phyloP scores from a whole-genome alignment of 2,329 filamentous ascomycete genomes.

The Aspergillus sp. region DNA sequence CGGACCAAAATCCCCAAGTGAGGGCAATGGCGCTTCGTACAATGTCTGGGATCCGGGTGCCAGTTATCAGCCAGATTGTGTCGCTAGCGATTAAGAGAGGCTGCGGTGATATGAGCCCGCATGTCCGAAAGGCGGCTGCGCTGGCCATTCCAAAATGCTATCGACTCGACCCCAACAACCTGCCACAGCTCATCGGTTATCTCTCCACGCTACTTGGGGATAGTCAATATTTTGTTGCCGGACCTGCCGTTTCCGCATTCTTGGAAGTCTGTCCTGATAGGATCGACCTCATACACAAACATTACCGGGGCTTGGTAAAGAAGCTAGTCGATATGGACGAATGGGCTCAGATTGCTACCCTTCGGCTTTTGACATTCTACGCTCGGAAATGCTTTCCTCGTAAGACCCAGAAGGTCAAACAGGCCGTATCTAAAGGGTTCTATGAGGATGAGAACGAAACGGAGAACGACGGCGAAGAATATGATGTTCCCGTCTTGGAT shows the following conservation, averaged over 20 bases:
- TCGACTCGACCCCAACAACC: slow-evolving; percentile 78
- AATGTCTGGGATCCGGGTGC: slow-evolving; percentile 96
- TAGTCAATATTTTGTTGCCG: slow-evolving; percentile 94
- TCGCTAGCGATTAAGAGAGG: slow-evolving; percentile 94
- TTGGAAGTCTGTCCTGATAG: slow-evolving; percentile 84
- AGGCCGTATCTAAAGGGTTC: slow-evolving; percentile 66
- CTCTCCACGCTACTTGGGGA: slow-evolving; percentile 77
- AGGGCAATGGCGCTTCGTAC: slow-evolving; percentile 89
- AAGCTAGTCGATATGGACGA: slow-evolving; percentile 99
- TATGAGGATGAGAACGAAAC: slow-evolving; percentile 67
- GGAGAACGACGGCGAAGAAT: slow-evolving; percentile 44
- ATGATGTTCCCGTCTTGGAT: slow-evolving; percentile 65
- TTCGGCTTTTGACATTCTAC: slow-evolving; percentile 81
- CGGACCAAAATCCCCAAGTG: slow-evolving; percentile 85
- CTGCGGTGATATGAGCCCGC: slow-evolving; percentile 87
- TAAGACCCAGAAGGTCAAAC: slow-evolving; percentile 59
- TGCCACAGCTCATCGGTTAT: slow-evolving; percentile 82
- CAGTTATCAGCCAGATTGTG: slow-evolving; percentile 96
- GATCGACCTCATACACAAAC: slow-evolving; percentile 83
- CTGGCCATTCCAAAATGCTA: slow-evolving; percentile 96
- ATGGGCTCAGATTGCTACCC: slow-evolving; percentile 85
- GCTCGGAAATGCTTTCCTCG: slow-evolving; percentile 83
- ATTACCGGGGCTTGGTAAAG: slow-evolving; percentile 80
- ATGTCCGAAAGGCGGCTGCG: slow-evolving; percentile 88
- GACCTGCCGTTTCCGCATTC: slow-evolving; percentile 86